These are phyloP conservation scores for Penicillium fuscoglaucum DNA, from an alignment of 2,329 filamentous ascomycete species.

Conservation along the genomic window DNA sequence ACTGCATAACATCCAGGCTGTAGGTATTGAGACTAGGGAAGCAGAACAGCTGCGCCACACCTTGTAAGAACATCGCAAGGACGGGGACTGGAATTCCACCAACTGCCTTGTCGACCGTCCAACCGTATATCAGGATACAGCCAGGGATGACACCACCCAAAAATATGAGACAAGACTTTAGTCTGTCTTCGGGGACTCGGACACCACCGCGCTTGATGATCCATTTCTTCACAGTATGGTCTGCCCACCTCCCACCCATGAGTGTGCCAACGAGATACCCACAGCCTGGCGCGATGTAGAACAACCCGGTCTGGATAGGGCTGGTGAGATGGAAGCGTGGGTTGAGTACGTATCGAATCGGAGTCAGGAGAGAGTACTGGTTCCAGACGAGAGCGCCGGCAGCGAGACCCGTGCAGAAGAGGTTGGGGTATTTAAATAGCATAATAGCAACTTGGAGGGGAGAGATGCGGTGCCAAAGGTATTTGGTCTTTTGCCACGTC, in stretches of 20 bases:
- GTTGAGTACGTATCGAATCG: constrained; percentile 72
- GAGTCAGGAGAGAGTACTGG: constrained; percentile 68
- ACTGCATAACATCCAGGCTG: constrained; percentile 77
- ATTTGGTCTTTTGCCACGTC: constrained; percentile 50
- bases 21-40: constrained; percentile 78
- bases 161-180: constrained; percentile 60
- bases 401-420: constrained; percentile 62
- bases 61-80: constrained; percentile 72
- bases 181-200: constrained; percentile 67
- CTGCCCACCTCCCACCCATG: constrained; percentile 70
- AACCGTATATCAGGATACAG: constrained; percentile 69
- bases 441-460: constrained; percentile 62
- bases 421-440: constrained; percentile 68
- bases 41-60: constrained; percentile 71
- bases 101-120: constrained; percentile 57
- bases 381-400: constrained; percentile 70
- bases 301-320: constrained; percentile 67
- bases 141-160: constrained; percentile 59
- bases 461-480: constrained; percentile 65
- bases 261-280: constrained; percentile 71
- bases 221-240: constrained; percentile 65
- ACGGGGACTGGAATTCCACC: constrained; percentile 63
- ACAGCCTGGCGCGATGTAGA: constrained; percentile 71
- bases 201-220: constrained; percentile 58
- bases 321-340: constrained; percentile 68